Evolutionary conservation across 139 green algal genomes (phyloP).

Genomic region (Coelastrella sp.): DNA sequence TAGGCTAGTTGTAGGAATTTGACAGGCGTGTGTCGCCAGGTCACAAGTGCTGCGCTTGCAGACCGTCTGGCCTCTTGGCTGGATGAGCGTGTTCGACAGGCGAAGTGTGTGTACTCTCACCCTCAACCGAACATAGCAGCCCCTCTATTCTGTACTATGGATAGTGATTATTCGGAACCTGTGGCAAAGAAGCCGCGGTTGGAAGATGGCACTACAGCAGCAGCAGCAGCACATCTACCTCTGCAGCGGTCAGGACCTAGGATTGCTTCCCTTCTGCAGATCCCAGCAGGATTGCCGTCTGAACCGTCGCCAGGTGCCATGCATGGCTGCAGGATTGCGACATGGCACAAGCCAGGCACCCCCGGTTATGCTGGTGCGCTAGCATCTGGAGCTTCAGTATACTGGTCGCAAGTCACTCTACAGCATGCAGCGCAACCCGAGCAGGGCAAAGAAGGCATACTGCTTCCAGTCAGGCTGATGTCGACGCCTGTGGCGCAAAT

Average conservation of each 20-base stretch:
- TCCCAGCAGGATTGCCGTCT: constrained; percentile 5
- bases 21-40: no score
- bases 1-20: no score
- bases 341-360: not conserved
- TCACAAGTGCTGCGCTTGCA: no score
- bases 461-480: constrained; percentile 1
- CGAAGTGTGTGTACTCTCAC: no score
- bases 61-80: no score
- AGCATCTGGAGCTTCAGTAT: not conserved
- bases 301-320: constrained; percentile 41
- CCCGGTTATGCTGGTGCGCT: not conserved
- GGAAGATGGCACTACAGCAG: not conserved
- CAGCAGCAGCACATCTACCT: not conserved
- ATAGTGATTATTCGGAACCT: no score
- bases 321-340: constrained; percentile 44
- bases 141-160: no score
- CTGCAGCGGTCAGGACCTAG: not conserved
- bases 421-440: not conserved
- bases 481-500: constrained; percentile 9
- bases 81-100: no score
- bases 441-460: constrained; percentile 35
- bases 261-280: not conserved
- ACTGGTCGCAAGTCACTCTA: constrained; percentile 18
- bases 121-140: no score
- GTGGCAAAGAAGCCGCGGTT: not conserved